phyloP scores from a whole-genome alignment of 768 basidiomycete species.

The Kwoniella sp. region DNA sequence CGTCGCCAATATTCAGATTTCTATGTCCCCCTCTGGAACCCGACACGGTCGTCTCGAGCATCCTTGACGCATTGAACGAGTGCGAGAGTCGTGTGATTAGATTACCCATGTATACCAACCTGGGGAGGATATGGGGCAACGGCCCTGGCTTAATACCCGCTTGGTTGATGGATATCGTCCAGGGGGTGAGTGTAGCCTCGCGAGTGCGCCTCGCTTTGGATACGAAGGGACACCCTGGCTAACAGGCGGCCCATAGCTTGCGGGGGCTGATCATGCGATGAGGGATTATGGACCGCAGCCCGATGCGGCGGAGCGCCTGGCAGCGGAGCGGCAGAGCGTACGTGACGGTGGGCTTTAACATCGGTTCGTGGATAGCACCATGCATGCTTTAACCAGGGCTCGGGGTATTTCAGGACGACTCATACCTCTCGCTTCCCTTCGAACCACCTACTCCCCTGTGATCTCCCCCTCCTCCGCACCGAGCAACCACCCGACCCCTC shows the following conservation, averaged over 20 bases:
- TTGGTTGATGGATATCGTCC: conserved; percentile 58
- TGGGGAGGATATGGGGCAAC: conserved; percentile 22
- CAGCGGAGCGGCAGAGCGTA: conserved; percentile 6
- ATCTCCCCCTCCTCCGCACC: conserved; percentile 63
- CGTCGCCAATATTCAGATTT: conserved; percentile 61
- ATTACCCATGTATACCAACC: conserved; percentile 55
- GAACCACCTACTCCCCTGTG: neutral
- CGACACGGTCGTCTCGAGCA: conserved; percentile 68
- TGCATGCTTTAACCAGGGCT: too few species aligned
- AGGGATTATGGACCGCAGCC: conserved; percentile 36
- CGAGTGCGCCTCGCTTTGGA: too few species aligned
- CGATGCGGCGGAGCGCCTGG: conserved; percentile 34
- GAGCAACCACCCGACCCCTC: conserved; percentile 93
- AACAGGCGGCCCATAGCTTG: conserved; percentile 53
- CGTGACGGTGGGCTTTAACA: too few species aligned
- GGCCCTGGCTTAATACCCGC: conserved; percentile 35
- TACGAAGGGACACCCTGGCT: too few species aligned
- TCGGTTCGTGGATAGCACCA: too few species aligned
- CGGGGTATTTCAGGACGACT: too few species aligned
- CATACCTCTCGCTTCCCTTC: too few species aligned
- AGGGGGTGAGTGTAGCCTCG: conserved; percentile 59
- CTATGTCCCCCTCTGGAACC: conserved; percentile 71
- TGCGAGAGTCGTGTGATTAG: conserved; percentile 68
- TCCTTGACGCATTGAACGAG: conserved; percentile 76
- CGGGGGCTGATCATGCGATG: conserved; percentile 70